Conservation (phyloP, 345 rosid genomes). For the Syzygium aqueum region DNA sequence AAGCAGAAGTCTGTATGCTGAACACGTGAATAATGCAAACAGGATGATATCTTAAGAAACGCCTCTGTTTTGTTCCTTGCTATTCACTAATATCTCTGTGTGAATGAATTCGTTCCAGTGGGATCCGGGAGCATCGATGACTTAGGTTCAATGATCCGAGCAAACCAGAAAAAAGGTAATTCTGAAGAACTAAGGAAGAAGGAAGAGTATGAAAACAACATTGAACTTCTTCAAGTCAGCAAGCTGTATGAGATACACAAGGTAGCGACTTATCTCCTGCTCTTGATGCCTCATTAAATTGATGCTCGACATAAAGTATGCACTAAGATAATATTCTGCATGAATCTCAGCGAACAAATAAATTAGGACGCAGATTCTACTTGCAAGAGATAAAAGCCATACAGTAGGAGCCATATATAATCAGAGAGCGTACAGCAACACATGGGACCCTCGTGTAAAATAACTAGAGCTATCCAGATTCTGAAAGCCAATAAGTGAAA, state of each 20-base stretch:
- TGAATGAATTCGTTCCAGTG: conserved; percentile 17
- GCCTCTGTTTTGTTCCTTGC: neutral
- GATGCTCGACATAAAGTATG: neutral
- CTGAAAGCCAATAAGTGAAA: neutral
- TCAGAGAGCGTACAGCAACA: neutral
- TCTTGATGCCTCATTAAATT: neutral
- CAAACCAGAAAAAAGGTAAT: conserved; percentile 21
- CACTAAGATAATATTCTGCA: neutral
- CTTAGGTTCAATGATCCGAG: conserved; percentile 23
- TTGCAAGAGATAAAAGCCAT: neutral
- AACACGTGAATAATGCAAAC: neutral
- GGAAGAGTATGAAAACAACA: conserved; percentile 26
- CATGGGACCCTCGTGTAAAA: neutral
- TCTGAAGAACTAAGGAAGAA: conserved; percentile 35
- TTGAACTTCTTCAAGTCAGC: conserved; percentile 21
- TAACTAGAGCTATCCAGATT: neutral
- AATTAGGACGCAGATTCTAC: neutral
- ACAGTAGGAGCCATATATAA: neutral
- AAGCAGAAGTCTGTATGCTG: neutral
- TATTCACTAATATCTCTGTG: neutral
- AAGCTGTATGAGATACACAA: conserved; percentile 19
- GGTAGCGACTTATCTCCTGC: conserved; percentile 10
- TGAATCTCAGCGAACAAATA: neutral
- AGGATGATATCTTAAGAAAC: neutral
- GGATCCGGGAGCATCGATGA: conserved; percentile 40